Base-by-base conservation (phyloP, 2,329 filamentous ascomycete genomes). In the Xylariomycetidae sp. region DNA sequence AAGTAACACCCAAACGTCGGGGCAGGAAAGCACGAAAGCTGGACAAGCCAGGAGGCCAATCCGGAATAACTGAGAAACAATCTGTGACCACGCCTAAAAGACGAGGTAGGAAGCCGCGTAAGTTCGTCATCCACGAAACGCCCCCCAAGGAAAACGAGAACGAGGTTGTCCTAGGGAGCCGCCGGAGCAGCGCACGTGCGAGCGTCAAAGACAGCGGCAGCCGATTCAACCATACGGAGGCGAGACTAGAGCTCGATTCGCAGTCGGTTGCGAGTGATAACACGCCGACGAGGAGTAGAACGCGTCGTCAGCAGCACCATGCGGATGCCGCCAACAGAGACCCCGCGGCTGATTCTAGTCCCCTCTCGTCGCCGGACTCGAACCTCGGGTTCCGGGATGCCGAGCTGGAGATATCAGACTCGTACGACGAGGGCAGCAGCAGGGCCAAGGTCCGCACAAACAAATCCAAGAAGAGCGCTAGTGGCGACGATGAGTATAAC, bases 401-500 rank as follows among this genome's bases (percentile, higher is more conserved):
- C n/a, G 36, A 29, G 7, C 28, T 25, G 13, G 42, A 44, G 9
- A 22, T 40, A 6, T 54, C 48, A 5, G 50, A 50, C 23, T 48
- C 45, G 7, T 23, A 23, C 20, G n/a, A 23, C n/a, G n/a, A 23
- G 8, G n/a, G n/a, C 8, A 23, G 20, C 8, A 23, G 8, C 46
- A 53, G 8, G 20, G 30, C 7, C 43, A 38, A 4, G 42, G 41
- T 10, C 30, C 28, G 7, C 41, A 38, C 7, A 39, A 36, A 14
- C 44, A 38, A 19, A 25, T 34, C 4, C 41, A 52, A 28, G 35
- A 50, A 34, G 25, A 25, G 36, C n/a, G 38, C 37, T 10, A 39
- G 38, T 11, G 50, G 40, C n/a, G 48, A 53, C 30, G 48, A 49
- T 13, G 51, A 54, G 23, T 51, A 52, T 26, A 53, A 48, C 14